phyloP scores from a whole-genome alignment of 208 protist genomes.

The Leishmania mexicana region DNA sequence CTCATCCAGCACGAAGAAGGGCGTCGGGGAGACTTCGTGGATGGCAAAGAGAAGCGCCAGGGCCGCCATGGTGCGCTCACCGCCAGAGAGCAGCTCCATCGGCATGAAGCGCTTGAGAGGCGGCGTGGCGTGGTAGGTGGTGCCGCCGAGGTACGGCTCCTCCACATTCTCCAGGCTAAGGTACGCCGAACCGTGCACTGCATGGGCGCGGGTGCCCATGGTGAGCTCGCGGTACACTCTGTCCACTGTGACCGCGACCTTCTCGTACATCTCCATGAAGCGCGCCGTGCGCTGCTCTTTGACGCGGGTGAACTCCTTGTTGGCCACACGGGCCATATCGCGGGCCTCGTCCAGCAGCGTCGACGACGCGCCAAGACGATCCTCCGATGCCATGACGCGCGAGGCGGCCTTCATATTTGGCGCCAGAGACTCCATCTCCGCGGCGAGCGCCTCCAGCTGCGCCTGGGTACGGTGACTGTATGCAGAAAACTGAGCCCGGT shows the following conservation, averaged over 20 bases:
- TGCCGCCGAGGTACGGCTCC: constrained; percentile 96
- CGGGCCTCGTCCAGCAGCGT: constrained; percentile 79
- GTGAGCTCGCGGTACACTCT: constrained; percentile 97
- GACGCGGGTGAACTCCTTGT: constrained; percentile 82
- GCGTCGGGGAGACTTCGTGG: constrained; percentile 94
- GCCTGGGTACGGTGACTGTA: constrained; percentile 71
- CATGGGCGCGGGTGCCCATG: constrained; percentile 64
- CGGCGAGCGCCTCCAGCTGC: constrained; percentile 50
- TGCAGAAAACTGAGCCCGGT: constrained; percentile 49
- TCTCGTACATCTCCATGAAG: constrained; percentile 95
- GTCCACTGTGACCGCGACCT: constrained; percentile 90
- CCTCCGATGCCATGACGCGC: constrained; percentile 66
- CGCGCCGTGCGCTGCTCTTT: constrained; percentile 86
- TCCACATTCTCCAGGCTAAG: constrained; percentile 95
- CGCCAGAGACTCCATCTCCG: constrained; percentile 79
- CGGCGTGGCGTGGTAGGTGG: constrained; percentile 97
- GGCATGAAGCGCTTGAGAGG: constrained; percentile 97
- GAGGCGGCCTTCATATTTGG: constrained; percentile 84
- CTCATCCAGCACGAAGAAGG: constrained; percentile 99
- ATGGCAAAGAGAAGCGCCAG: constrained; percentile 99
- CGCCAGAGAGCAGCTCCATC: constrained; percentile 98
- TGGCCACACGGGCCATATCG: constrained; percentile 68
- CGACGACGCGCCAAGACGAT: constrained; percentile 72
- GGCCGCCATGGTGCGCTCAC: constrained; percentile 98
- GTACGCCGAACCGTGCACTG: constrained; percentile 93